Conservation (phyloP, 148 eudicot species). For the Mesembryanthemum crystallinum region DNA sequence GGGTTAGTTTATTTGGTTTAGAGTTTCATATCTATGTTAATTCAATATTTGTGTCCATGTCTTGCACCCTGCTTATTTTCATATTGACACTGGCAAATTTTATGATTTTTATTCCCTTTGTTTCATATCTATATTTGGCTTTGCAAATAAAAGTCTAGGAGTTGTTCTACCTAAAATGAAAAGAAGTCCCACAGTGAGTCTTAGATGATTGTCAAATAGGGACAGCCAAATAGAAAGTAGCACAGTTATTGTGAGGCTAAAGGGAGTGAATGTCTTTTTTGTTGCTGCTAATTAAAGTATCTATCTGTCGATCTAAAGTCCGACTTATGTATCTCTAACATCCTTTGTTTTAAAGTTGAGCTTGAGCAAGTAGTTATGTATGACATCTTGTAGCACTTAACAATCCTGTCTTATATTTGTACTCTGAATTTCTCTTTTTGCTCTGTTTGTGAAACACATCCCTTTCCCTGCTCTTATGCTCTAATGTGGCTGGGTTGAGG, state of each 20-base stretch:
- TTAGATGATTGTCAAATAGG: too few species aligned
- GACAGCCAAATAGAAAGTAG: too few species aligned
- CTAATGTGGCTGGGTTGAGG: neutral
- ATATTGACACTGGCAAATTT: neutral
- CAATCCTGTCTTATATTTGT: too few species aligned
- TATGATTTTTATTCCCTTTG: neutral
- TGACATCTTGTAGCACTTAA: too few species aligned
- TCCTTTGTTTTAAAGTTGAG: neutral
- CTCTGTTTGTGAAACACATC: too few species aligned
- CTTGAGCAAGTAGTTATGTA: neutral
- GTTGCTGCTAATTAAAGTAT: neutral
- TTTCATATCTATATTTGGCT: too few species aligned
- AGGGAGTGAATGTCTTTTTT: neutral
- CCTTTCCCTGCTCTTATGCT: neutral
- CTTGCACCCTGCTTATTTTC: neutral
- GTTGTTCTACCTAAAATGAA: too few species aligned
- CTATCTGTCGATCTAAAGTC: neutral
- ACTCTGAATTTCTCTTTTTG: too few species aligned
- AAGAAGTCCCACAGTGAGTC: too few species aligned
- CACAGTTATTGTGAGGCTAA: too few species aligned
- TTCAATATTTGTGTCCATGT: neutral
- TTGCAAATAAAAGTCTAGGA: too few species aligned
- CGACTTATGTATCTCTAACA: neutral
- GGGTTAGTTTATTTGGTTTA: slow-evolving; percentile 41
- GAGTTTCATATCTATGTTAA: neutral